Evolutionary conservation across 1,284 basidiomycete species (phyloP), one percentile per base, ranked within the genome.

Genomic region (Cryptococcus wingfieldii): DNA sequence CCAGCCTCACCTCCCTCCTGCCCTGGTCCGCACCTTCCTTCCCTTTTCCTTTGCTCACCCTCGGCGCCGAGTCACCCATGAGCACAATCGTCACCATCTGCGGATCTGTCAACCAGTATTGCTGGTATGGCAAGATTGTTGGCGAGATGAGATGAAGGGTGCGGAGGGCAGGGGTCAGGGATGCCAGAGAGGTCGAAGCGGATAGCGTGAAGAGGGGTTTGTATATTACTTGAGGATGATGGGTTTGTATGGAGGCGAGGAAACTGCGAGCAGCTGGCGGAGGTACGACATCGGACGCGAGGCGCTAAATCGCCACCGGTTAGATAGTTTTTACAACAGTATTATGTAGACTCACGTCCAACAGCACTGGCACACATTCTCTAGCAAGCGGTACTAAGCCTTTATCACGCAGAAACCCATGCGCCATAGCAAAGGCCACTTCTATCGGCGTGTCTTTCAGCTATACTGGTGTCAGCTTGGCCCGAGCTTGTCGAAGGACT

Each of bases 51-150:
- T 75, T 75, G 68, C 55, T 57, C n/a, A 57, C 55, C 60, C 66
- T 64, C 1, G 62, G 60, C 3, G 44, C 49, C 12, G 58, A 54
- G 49, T 66, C 64, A 14, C 71, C 73, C 55, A 72, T 66, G 7
- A 89, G 71, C 4, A 86, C 86, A 4, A 89, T 82, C 4, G 83
- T 78, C 56, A 89, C 77, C 88, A 90, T 90, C 65, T 89, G 86
- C 2, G 85, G 80, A 71, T 89, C 85, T 19, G 83, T 80, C 3
- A 58, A 46, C 87, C 86, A 89, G 65, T 85, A 84, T 3, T 25
- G 18, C 53, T 83, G 81, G 0, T 82, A 79, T 34, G 31, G 10
- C 12, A 69, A 66, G 27, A 88, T 71, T 61, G 83, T 81, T 13
- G 77, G 79, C 3, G 83, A 77, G 34, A 87, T 60, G 0, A 80